Evolutionary conservation across 2,329 filamentous ascomycete species (phyloP), one percentile per base, ranked within the genome.

Genomic region (Pseudocercospora fijiensis): DNA sequence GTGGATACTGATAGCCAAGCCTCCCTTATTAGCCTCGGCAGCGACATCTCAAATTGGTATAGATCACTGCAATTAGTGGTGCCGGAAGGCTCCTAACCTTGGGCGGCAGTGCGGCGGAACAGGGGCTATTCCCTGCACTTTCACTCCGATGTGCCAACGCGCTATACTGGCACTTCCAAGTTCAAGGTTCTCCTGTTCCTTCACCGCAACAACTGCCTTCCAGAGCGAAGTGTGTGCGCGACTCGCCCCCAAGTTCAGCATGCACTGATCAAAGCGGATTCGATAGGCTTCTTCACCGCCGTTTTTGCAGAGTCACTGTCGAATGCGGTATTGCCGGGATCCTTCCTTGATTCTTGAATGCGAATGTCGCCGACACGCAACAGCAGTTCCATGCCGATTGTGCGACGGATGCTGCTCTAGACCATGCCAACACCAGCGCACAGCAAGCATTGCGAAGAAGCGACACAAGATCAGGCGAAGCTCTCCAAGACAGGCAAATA

Each of bases 391-490:
- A 37, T 37, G 4, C 33, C 33, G 11, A 16, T n/a, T 37, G 13
- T 37, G 30, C 33, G 13, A 37, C 13, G 4, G 13, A 22, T 47
- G 18, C 22, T 24, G 43, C 43, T 47, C 43, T 47, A 18, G 43
- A 47, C n/a, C 10, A 3, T 47, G 43, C 43, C 43, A 18, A 47
- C 43, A 47, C 43, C 43, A 37, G 33, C 33, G 33, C 33, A 16
- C 13, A 16, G 43, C 43, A 47, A 49, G 45, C 45, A 20, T 22
- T 26, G 43, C 43, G 43, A 47, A 20, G 43, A 24, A 52, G 33
- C 33, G 33, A 52, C 49, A 52, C 49, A 52, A 52, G 49, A 24
- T n/a, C 49, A 28, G 24, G 24, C 49, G 49, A 52, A 24, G 49
- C 49, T 52, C 49, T 51, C 47, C 47, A 22, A 24, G 24, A 16